These are phyloP conservation scores for Phaffomyces antillensis DNA, from an alignment of 805 yeast species.

Conservation along the genomic window DNA sequence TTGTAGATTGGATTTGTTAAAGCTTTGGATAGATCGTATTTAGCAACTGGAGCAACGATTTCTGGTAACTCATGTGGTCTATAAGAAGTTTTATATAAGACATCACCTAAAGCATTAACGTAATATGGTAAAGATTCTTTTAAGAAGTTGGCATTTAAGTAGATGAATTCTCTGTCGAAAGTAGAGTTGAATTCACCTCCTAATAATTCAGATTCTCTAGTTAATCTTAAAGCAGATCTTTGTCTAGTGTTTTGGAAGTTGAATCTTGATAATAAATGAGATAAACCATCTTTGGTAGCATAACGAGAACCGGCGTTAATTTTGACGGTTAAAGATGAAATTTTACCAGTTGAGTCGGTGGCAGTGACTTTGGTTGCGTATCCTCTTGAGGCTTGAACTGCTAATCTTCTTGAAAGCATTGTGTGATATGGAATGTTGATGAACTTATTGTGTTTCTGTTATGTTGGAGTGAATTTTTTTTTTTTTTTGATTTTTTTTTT, in stretches of 20 bases:
- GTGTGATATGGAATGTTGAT: not conserved
- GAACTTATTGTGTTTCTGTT: not conserved
- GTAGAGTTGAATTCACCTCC: constrained; percentile 72
- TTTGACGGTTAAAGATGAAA: constrained; percentile 72
- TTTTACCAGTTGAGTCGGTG: constrained; percentile 51
- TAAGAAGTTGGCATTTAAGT: constrained; percentile 75
- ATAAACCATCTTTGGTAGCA: constrained; percentile 63
- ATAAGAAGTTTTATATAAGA: constrained; percentile 61
- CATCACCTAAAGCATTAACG: constrained; percentile 77
- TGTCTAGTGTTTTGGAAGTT: constrained; percentile 74
- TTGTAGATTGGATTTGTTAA: constrained; percentile 42
- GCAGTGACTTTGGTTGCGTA: constrained; percentile 40
- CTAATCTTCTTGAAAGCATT: constrained; percentile 24
- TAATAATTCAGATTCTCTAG: constrained; percentile 89
- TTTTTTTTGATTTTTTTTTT: constrained; percentile 5
- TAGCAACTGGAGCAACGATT: constrained; percentile 73
- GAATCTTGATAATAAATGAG: constrained; percentile 80
- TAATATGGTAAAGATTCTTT: constrained; percentile 87
- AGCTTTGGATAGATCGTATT: constrained; percentile 52
- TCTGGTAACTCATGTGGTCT: constrained; percentile 81
- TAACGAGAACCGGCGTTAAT: constrained; percentile 84
- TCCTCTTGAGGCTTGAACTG: constrained; percentile 24
- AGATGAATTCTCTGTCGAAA: constrained; percentile 79
- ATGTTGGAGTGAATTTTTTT: not conserved
- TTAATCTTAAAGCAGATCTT: constrained; percentile 85